These are phyloP conservation scores for Grosmannia serpens DNA, from an alignment of 2,329 filamentous ascomycete genomes.

Conservation along the genomic window DNA sequence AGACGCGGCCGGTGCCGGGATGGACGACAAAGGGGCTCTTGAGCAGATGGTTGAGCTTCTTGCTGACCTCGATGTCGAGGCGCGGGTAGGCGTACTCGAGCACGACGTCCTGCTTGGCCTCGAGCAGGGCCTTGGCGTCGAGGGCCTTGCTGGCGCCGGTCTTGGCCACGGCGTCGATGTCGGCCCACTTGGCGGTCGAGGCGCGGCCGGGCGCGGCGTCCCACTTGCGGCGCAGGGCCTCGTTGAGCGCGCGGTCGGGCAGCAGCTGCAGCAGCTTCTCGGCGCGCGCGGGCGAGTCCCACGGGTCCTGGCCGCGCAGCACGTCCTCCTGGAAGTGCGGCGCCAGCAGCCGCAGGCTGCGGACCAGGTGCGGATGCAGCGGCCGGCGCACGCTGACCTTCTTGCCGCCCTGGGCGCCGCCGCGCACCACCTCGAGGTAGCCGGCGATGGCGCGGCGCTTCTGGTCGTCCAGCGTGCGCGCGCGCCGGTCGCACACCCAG, in stretches of 20 bases:
- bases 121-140: constrained; percentile 61
- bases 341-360: constrained; percentile 76
- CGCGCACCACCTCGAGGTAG: constrained; percentile 83
- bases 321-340: constrained; percentile 76
- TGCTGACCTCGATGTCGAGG: constrained; percentile 92
- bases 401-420: constrained; percentile 76
- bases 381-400: constrained; percentile 76
- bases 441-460: constrained; percentile 75
- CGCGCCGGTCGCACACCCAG: constrained; percentile 90
- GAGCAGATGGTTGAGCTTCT: constrained; percentile 95
- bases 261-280: constrained; percentile 75
- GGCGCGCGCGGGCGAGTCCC: constrained; percentile 56
- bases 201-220: constrained; percentile 66
- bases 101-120: constrained; percentile 91
- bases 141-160: constrained; percentile 60
- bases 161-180: constrained; percentile 80
- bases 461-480: constrained; percentile 72
- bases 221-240: constrained; percentile 83
- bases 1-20: constrained; percentile 85
- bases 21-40: constrained; percentile 96
- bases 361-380: constrained; percentile 79
- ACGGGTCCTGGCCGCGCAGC: constrained; percentile 77
- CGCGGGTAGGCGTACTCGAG: constrained; percentile 97
- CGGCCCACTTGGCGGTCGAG: constrained; percentile 79
- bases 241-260: constrained; percentile 66